A percentile compares a stretch with the other conserved stretches of the same genome.
These are phyloP conservation scores for Mucuna pruriens DNA, from an alignment of 306 rosid species.

Conservation along the genomic window DNA sequence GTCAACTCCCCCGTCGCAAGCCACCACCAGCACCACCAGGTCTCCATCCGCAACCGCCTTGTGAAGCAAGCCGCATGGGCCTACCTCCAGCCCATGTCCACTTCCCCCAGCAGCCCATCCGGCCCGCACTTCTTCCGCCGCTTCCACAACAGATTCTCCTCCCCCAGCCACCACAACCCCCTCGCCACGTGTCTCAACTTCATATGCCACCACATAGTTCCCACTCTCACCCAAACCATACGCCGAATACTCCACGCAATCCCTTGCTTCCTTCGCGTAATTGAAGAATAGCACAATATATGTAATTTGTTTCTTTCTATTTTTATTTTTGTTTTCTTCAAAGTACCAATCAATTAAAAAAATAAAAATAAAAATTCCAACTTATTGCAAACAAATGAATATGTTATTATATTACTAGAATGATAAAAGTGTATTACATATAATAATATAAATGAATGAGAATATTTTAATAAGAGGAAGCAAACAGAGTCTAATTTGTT, in stretches of 20 bases:
- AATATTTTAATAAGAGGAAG: neutral
- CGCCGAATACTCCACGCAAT: constrained; percentile 6
- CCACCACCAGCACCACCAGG: constrained; percentile 39
- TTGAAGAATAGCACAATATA: neutral
- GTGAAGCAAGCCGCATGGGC: constrained; percentile 98
- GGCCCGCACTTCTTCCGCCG: constrained; percentile 19
- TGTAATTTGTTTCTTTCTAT: neutral
- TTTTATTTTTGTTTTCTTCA: too few relatives aligned
- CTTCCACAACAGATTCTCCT: constrained; percentile 3
- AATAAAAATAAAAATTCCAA: too few relatives aligned
- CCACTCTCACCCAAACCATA: neutral
- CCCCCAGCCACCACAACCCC: constrained; percentile 9
- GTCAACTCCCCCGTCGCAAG: constrained; percentile 19
- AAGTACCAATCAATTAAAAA: too few relatives aligned
- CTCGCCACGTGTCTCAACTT: constrained; percentile 11
- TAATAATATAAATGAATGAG: neutral
- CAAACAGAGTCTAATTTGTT: neutral
- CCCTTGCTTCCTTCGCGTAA: neutral
- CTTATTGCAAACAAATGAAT: neutral
- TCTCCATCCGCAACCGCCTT: constrained; percentile 61
- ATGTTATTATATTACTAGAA: neutral
- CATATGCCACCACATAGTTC: neutral
- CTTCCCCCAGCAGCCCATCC: constrained; percentile 49
- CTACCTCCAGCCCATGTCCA: constrained; percentile 85
- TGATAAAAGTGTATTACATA: neutral